Evolutionary conservation across 73 alveolate genomes (phyloP), one percentile per base, ranked within the genome.

Genomic region (Paramecium sonneborni): DNA sequence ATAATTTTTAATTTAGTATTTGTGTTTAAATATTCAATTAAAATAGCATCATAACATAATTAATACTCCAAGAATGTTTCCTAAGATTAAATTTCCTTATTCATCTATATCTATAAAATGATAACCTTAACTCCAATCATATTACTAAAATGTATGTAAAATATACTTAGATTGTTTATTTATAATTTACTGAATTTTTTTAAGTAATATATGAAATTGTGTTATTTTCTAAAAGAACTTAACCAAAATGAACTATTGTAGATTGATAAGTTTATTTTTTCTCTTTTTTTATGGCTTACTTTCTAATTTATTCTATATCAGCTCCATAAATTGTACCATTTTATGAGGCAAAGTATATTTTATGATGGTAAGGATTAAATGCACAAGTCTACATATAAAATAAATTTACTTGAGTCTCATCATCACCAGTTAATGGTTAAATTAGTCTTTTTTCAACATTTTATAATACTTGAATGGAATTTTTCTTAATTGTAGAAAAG

Each of bases 251-350:
- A 79, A 79, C 18, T 7, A 37, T 24, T 21, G 26, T 46, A 18
- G 76, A 38, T 24, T 21, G 20, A 39, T 38, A 43, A 0, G 46
- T 79, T 46, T 43, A 10, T 11, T 79, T 79, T 46, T 79, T 79
- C 55, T 79, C 90, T 41, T 79, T 79, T 34, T 79, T 79, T 3
- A 79, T 79, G 1, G 90, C 90, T 21, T 44, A 44, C 23, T 79
- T 79, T 79, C 90, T 79, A 24, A 79, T 44, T 44, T 79, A 8
- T 14, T 39, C 90, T 3, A 79, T 38, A 24, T 26, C 41, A 2
- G 72, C 55, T 79, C 55, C 41, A 79, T 79, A 79, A 0, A 79
- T 34, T 1, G 74, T 24, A 12, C 90, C 90, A 39, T 30, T 30
- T 15, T 38, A 30, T 24, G 90, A 79, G 11, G 76, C 72, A 79